Base-by-base conservation (phyloP, 2,329 filamentous ascomycete genomes). In the Mycogone perniciosa region DNA sequence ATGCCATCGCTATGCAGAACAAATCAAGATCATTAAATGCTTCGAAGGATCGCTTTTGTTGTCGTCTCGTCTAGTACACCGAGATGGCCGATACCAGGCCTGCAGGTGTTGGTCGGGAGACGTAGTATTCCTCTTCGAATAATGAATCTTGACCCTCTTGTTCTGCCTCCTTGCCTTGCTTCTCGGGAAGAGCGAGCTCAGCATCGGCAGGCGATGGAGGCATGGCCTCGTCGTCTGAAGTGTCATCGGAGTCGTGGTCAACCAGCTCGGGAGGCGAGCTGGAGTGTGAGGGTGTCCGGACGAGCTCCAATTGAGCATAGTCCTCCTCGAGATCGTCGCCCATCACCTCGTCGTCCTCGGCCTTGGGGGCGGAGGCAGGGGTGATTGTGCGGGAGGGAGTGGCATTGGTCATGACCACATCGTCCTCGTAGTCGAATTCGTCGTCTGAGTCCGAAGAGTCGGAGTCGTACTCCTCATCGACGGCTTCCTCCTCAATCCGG, bases 161-260 rank as follows among this genome's bases (percentile, higher is more conserved):
- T 62, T 70, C 68, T 51, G 67, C 62, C 60, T 67, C 64, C 63
- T 70, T 71, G 58, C 57, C 59, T 61, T 81, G 72, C 72, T 84
- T 80, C 60, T 80, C 74, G 42, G 77, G 71, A 62, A 89, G 86
- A 38, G 76, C 70, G 48, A 89, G 70, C 34, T 76, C 66, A 30
- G 77, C 66, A 26, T 75, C 72, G 40, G 81, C 79, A 35, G 85
- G 85, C 54, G 85, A 88, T 20, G 84, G 85, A 6, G 87, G 87
- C 81, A 88, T 81, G 59, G 88, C 84, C 69, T 90, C 86, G 60
- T 89, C 86, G 51, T 82, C 84, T 2, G 81, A 83, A 56, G 85
- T 85, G 20, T 20, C 20, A 64, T 89, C 86, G 56, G 81, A 75
- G 58, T 82, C 79, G 54, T 79, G 80, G 67, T 89, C 85, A 57